Conservation (phyloP, 1,139 yeast genomes). For the Hanseniaspora gamundiae region DNA sequence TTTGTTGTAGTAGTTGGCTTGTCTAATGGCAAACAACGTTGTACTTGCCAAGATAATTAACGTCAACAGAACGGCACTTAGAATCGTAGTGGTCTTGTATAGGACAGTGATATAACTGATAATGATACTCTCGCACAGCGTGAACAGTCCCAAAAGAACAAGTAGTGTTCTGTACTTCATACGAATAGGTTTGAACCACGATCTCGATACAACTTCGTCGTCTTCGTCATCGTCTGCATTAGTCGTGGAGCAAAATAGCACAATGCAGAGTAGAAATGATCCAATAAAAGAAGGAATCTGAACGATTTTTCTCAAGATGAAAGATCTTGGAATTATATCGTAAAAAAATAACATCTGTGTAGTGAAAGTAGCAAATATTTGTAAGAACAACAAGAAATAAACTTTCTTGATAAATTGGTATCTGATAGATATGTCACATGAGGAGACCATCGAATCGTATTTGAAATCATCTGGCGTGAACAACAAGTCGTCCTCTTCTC, state of each 20-base stretch:
- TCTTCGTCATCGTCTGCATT: conserved; percentile 3
- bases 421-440: conserved; percentile 6
- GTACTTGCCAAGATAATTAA: conserved; percentile 60
- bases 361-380: conserved; percentile 4
- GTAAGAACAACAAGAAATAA: conserved; percentile 4
- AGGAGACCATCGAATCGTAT: conserved; percentile 4
- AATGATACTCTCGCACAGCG: conserved; percentile 62
- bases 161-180: conserved; percentile 27
- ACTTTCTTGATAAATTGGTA: conserved; percentile 6
- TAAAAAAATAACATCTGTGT: conserved; percentile 4
- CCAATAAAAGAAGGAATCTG: conserved; percentile 5
- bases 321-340: conserved; percentile 3
- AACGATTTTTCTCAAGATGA: conserved; percentile 2
- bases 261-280: conserved; percentile 1
- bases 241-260: conserved; percentile 4
- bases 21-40: conserved; percentile 66
- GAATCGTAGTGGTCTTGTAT: conserved; percentile 50
- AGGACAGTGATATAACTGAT: conserved; percentile 58
- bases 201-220: conserved; percentile 3
- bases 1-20: conserved; percentile 60
- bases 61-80: conserved; percentile 65
- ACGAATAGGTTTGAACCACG: conserved; percentile 3
- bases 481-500: background rate
- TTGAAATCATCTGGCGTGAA: conserved; percentile 6
- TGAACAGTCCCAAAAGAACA: conserved; percentile 49